Percentiles rank a stretch among this genome's conserved stretches.
phyloP scores from a whole-genome alignment of 306 rosid genomes.

The Abrus pulchellus region DNA sequence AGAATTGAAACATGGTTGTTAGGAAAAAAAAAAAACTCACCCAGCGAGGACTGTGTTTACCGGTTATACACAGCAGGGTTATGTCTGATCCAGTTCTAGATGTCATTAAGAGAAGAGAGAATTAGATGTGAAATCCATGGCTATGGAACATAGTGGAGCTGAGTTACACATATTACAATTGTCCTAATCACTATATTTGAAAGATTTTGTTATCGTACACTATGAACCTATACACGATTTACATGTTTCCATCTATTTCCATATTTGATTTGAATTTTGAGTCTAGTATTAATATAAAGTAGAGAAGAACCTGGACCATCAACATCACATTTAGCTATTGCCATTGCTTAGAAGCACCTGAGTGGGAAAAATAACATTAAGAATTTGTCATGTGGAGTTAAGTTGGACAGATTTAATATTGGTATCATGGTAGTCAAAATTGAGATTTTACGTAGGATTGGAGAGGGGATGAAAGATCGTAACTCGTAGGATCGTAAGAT shows the following conservation, averaged over 20 bases:
- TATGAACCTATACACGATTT: background rate
- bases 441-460: too few relatives aligned
- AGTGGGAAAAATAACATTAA: too few relatives aligned
- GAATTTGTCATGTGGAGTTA: too few relatives aligned
- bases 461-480: too few relatives aligned
- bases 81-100: background rate
- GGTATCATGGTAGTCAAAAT: too few relatives aligned
- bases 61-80: background rate
- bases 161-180: background rate
- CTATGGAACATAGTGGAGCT: background rate
- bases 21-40: background rate
- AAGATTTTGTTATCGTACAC: background rate
- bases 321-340: too few relatives aligned
- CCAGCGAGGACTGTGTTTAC: background rate
- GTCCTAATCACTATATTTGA: background rate
- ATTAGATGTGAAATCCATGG: background rate
- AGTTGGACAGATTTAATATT: too few relatives aligned
- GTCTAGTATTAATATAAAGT: background rate
- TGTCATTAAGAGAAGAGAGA: background rate
- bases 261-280: background rate
- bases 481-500: too few relatives aligned
- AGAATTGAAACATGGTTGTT: background rate
- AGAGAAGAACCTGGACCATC: too few relatives aligned
- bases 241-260: background rate
- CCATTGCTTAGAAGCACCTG: too few relatives aligned